phyloP scores from a whole-genome alignment of 305 asterid genomes.

The Fraxinus latifolia region DNA sequence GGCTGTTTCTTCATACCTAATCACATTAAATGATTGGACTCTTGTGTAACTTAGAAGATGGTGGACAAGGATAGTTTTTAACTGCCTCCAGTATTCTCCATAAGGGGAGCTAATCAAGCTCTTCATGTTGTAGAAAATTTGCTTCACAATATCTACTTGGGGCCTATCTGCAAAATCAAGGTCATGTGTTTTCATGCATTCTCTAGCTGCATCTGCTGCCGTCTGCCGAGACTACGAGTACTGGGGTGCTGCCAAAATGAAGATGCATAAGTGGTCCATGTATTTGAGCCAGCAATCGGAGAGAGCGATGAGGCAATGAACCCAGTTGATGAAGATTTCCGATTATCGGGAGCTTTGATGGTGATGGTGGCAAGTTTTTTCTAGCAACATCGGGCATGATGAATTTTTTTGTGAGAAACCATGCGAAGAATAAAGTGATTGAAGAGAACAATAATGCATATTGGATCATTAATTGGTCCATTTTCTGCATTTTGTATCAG shows the following conservation, averaged over 20 bases:
- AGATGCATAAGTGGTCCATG: constrained; percentile 51
- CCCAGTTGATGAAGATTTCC: constrained; percentile 52
- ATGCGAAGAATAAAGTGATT: neutral
- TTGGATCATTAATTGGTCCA: neutral
- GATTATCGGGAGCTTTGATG: neutral
- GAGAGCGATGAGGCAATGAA: constrained; percentile 29
- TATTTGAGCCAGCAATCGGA: constrained; percentile 27
- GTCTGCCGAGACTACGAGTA: constrained; percentile 40
- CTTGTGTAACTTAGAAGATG: constrained; percentile 41
- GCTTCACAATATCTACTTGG: neutral
- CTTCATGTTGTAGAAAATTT: constrained; percentile 28
- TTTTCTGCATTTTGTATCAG: neutral
- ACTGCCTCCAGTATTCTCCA: constrained; percentile 54
- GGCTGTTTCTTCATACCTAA: constrained; percentile 43
- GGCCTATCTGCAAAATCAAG: constrained; percentile 38
- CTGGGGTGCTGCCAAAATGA: constrained; percentile 35
- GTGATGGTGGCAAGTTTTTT: neutral
- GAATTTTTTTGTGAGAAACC: neutral
- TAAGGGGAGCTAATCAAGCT: constrained; percentile 39
- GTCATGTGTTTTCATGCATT: constrained; percentile 40
- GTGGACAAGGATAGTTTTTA: constrained; percentile 38
- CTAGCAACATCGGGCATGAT: neutral
- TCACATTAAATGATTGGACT: constrained; percentile 35
- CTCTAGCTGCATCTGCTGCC: constrained; percentile 37
- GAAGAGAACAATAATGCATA: neutral